Percentiles rank a stretch among this genome's conserved stretches.
Evolutionary conservation across 768 basidiomycete genomes (phyloP).

Genomic region (Plicaturopsis crispa): DNA sequence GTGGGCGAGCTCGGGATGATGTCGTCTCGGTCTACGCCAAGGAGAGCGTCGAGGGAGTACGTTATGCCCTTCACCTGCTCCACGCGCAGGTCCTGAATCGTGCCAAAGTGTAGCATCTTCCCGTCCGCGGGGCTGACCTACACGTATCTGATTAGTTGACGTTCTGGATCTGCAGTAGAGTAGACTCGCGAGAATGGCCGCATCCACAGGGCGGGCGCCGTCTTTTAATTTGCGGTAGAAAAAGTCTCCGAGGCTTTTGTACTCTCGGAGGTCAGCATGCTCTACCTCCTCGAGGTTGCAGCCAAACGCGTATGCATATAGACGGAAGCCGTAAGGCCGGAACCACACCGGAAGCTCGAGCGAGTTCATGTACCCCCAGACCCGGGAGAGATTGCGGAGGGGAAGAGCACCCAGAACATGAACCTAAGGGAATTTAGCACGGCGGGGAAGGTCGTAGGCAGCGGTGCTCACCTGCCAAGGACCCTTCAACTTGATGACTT

Average conservation of each 20-base stretch:
- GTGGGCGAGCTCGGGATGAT: conserved; percentile 34
- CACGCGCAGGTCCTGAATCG: conserved; percentile 68
- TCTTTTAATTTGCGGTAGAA: conserved; percentile 86
- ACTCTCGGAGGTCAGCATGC: conserved; percentile 64
- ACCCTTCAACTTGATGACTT: conserved; percentile 74
- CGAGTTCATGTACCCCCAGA: conserved; percentile 96
- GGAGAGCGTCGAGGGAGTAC: conserved; percentile 89
- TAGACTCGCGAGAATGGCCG: conserved; percentile 52
- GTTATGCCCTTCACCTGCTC: conserved; percentile 98
- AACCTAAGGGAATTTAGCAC: conserved; percentile 42
- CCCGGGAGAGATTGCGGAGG: conserved; percentile 86
- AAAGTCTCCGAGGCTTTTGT: conserved; percentile 88
- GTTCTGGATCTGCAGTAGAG: neutral
- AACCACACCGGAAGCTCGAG: conserved; percentile 92
- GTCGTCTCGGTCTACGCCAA: conserved; percentile 63
- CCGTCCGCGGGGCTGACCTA: conserved; percentile 96
- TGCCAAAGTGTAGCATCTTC: conserved; percentile 85
- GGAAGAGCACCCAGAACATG: conserved; percentile 95
- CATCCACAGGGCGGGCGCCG: conserved; percentile 75
- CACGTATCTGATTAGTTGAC: conserved; percentile 1
- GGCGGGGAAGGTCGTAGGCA: neutral
- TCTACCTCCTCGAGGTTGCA: conserved; percentile 93
- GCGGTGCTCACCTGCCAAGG: conserved; percentile 77
- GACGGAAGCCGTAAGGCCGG: conserved; percentile 79
- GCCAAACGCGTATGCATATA: conserved; percentile 86